These are phyloP conservation scores for Ophiostoma tasmaniense DNA, from an alignment of 2,329 filamentous ascomycete genomes.

Conservation along the genomic window DNA sequence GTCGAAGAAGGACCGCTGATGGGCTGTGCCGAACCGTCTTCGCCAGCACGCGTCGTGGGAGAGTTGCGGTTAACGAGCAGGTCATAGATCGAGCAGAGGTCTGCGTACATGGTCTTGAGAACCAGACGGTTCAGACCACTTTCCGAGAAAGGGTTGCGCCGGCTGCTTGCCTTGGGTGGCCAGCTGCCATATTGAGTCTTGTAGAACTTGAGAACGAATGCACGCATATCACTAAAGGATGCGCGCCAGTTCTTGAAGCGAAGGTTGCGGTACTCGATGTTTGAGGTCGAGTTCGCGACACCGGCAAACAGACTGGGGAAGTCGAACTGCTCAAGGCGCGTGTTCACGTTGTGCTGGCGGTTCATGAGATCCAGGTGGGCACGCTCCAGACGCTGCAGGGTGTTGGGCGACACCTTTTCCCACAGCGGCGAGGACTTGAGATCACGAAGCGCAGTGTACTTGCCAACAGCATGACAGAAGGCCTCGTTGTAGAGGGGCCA, in stretches of 20 bases:
- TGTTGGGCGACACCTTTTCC: slow-evolving; percentile 58
- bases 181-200: slow-evolving; percentile 56
- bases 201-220: slow-evolving; percentile 61
- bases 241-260: slow-evolving; percentile 78
- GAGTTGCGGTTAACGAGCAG: slow-evolving; percentile 71
- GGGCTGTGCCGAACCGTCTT: slow-evolving; percentile 30
- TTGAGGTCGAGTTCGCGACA: slow-evolving; percentile 73
- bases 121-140: slow-evolving; percentile 80
- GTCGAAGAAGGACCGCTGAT: slow-evolving; percentile 15
- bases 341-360: slow-evolving; percentile 60
- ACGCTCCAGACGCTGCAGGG: slow-evolving; percentile 71
- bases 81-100: slow-evolving; percentile 82
- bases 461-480: slow-evolving; percentile 84
- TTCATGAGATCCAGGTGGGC: slow-evolving; percentile 71
- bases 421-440: slow-evolving; percentile 58
- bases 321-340: slow-evolving; percentile 76
- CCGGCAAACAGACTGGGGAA: slow-evolving; percentile 86
- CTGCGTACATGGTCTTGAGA: slow-evolving; percentile 71
- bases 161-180: slow-evolving; percentile 85
- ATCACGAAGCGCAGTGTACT: slow-evolving; percentile 63
- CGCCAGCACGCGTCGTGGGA: slow-evolving; percentile 69
- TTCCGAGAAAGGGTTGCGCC: slow-evolving; percentile 84
- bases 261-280: slow-evolving; percentile 65
- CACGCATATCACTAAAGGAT: slow-evolving; percentile 65
- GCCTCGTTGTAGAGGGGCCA: slow-evolving; percentile 80